Evolutionary conservation across 257 asterid species (phyloP).

Genomic region (Leptodermis oblonga): DNA sequence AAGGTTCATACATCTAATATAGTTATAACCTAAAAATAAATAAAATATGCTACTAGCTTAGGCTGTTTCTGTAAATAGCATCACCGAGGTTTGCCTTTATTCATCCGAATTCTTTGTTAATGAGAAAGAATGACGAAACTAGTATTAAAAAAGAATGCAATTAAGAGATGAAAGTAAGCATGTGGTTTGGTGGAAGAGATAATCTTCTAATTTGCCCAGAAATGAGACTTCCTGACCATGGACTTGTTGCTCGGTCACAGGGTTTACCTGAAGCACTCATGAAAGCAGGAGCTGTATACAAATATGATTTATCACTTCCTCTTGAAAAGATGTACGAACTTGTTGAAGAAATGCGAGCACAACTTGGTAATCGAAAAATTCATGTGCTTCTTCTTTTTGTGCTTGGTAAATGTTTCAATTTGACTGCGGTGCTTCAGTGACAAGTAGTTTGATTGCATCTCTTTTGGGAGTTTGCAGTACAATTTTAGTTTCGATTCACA

Average conservation of each 20-base stretch:
- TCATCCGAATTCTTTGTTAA: not conserved
- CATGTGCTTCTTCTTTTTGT: not conserved
- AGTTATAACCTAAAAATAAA: no score
- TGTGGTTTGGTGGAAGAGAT: not conserved
- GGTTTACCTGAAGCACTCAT: slow-evolving; percentile 93
- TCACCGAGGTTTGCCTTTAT: not conserved
- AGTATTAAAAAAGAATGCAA: not conserved
- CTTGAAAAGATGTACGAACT: slow-evolving; percentile 78
- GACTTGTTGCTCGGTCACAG: slow-evolving; percentile 36
- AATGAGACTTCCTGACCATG: slow-evolving; percentile 14
- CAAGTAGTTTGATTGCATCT: not conserved
- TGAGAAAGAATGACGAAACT: no score
- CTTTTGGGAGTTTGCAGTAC: not conserved
- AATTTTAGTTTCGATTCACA: not conserved
- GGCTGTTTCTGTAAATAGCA: not conserved
- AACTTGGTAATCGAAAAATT: slow-evolving; percentile 53
- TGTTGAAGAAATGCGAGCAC: slow-evolving; percentile 78
- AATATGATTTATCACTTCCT: slow-evolving; percentile 90
- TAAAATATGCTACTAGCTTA: not conserved
- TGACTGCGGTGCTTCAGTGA: not conserved
- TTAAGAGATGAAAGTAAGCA: not conserved
- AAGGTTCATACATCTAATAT: not conserved
- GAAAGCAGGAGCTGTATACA: slow-evolving; percentile 94
- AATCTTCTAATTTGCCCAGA: slow-evolving; percentile 1
- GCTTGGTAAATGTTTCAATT: not conserved